Base-by-base conservation (phyloP, 495 filamentous ascomycete species). In the Cercophora newfieldiana region DNA sequence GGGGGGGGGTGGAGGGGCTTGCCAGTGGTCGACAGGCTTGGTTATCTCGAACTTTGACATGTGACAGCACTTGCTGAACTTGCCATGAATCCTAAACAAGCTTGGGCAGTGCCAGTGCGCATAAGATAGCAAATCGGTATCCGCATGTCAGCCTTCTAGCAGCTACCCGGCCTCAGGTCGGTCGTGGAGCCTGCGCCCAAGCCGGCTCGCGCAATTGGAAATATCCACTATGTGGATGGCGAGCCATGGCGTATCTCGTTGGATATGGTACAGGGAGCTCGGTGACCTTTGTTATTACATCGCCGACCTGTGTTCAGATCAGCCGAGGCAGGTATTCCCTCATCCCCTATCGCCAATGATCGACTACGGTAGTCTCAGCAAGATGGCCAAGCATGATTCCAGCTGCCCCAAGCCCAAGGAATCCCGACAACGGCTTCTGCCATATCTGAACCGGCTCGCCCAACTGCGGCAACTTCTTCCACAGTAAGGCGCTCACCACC, bases 381-480 rank as follows among this genome's bases (percentile, higher is more conserved):
- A 53, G 22, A 5, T 44, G 22, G 14, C 57, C 66, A 19, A 80
- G 66, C 68, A 81, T 71, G 16, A 66, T 68, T 1, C 79, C 76
- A 10, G 75, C 69, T 12, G 73, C 74, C 1, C 79, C 77, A 44
- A 78, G 71, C 51, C 68, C 70, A 7, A 81, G 62, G 7, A 72
- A 66, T 2, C 49, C 22, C n/a, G 60, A 66, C 48, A 49, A 67
- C 5, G 50, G 19, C 14, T 61, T 59, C 51, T 77, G 65, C 64
- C 79, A 81, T 6, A 72, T 64, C 51, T 80, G 77, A 18, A 74
- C 66, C 3, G 59, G 64, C 10, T 73, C 72, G 8, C 79, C 79
- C 22, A 79, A 74, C 18, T 72, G 68, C 18, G 68, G 60, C 24
- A 76, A 29, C 24, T 65, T 64, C 7, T 66, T 58, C 56, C 72